These are phyloP conservation scores for Ogataea allantospora DNA, from an alignment of 805 yeast species.

Conservation along the genomic window DNA sequence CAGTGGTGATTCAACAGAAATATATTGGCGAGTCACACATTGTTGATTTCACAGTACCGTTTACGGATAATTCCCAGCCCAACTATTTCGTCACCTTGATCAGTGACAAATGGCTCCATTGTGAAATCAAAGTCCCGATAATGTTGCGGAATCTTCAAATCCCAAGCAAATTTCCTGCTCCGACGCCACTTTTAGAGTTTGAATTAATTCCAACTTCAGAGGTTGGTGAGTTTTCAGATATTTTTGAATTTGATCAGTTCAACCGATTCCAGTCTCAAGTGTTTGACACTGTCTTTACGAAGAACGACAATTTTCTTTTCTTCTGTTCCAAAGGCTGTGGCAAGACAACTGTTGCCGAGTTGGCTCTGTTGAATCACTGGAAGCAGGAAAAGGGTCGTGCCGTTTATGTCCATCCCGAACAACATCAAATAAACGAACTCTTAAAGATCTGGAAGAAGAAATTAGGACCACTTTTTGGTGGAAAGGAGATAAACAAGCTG, in stretches of 20 bases:
- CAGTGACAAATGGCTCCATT: conserved; percentile 85
- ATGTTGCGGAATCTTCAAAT: conserved; percentile 47
- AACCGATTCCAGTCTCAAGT: conserved; percentile 75
- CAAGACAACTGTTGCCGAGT: conserved; percentile 66
- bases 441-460: conserved; percentile 51
- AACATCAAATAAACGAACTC: conserved; percentile 50
- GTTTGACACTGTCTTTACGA: conserved; percentile 56
- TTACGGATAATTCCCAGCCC: conserved; percentile 60
- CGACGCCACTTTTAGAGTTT: conserved; percentile 54
- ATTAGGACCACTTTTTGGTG: conserved; percentile 50
- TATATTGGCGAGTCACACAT: conserved; percentile 53
- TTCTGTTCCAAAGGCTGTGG: conserved; percentile 80
- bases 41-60: conserved; percentile 63
- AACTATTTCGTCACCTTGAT: conserved; percentile 67
- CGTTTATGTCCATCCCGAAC: conserved; percentile 66
- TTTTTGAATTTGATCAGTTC: conserved; percentile 53
- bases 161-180: conserved; percentile 66
- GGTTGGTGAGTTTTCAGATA: conserved; percentile 46
- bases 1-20: conserved; percentile 48
- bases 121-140: conserved; percentile 62
- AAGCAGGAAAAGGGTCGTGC: conserved; percentile 64
- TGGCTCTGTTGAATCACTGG: conserved; percentile 76
- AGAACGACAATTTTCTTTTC: conserved; percentile 54
- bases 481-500: conserved; percentile 55
- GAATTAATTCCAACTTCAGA: conserved; percentile 50